Percentiles rank a stretch among this genome's conserved stretches.
Conservation (phyloP, 306 rosid genomes). For the Vigna angularis region DNA sequence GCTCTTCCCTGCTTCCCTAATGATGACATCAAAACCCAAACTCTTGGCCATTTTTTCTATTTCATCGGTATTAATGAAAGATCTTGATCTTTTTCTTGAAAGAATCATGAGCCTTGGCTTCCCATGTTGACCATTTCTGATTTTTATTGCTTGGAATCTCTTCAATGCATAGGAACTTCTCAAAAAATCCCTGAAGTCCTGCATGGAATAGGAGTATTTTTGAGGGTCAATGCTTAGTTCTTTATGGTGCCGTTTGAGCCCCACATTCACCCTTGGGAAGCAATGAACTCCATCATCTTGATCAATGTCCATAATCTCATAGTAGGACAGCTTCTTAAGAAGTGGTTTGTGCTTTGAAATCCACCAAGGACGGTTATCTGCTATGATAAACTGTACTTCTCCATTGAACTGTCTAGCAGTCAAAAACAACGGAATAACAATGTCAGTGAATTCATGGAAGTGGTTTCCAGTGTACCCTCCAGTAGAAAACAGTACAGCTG, state of each 20-base stretch:
- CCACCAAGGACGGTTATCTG: constrained; percentile 61
- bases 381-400: constrained; percentile 71
- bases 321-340: constrained; percentile 64
- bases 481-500: constrained; percentile 74
- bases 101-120: constrained; percentile 75
- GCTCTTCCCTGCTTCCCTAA: constrained; percentile 57
- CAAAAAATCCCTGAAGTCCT: constrained; percentile 71
- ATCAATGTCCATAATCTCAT: constrained; percentile 66
- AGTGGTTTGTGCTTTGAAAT: constrained; percentile 54
- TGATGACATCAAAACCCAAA: constrained; percentile 68
- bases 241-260: constrained; percentile 64
- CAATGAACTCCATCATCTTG: constrained; percentile 68
- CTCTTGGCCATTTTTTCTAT: constrained; percentile 60
- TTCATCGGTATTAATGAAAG: constrained; percentile 67
- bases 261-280: constrained; percentile 73
- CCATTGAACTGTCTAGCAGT: constrained; percentile 71
- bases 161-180: constrained; percentile 63
- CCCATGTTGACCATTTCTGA: constrained; percentile 38
- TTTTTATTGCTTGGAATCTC: constrained; percentile 54
- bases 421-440: constrained; percentile 72
- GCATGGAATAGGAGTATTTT: constrained; percentile 66
- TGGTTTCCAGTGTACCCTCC: constrained; percentile 86
- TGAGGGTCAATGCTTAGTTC: constrained; percentile 73
- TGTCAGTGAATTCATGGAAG: constrained; percentile 86
- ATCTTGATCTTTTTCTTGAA: constrained; percentile 69